A percentile compares a stretch with the other conserved stretches of the same genome.
phyloP scores from a whole-genome alignment of 345 rosid species.

The Heritiera fomes region DNA sequence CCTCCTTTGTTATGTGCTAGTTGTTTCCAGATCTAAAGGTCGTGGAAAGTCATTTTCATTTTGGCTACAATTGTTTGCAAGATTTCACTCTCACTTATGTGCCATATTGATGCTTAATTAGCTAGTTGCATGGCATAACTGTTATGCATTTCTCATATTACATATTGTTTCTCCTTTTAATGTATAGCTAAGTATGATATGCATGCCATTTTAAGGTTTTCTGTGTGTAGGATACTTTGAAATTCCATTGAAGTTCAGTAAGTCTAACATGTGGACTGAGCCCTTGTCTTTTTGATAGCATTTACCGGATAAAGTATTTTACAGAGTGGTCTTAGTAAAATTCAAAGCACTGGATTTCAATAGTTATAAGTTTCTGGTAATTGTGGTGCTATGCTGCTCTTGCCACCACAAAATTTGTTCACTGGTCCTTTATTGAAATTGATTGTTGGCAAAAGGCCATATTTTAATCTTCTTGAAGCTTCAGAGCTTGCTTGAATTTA shows the following conservation, averaged over 20 bases:
- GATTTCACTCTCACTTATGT: too few relatives aligned
- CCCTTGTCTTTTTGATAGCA: not conserved
- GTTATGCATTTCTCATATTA: too few relatives aligned
- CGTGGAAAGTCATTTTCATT: too few relatives aligned
- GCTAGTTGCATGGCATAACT: too few relatives aligned
- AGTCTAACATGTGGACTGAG: not conserved
- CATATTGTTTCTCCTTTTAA: too few relatives aligned
- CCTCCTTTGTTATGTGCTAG: too few relatives aligned
- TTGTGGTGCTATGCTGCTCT: not conserved
- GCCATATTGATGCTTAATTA: too few relatives aligned
- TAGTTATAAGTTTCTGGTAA: not conserved
- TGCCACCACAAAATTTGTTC: not conserved
- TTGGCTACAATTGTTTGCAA: too few relatives aligned
- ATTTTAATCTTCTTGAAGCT: not conserved
- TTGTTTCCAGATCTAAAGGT: too few relatives aligned
- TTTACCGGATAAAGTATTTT: not conserved
- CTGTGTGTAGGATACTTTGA: not conserved
- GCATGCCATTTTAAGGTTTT: too few relatives aligned
- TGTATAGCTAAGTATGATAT: too few relatives aligned
- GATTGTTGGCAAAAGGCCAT: not conserved
- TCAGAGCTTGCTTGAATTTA: not conserved
- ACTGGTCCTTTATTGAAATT: not conserved
- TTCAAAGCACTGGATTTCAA: not conserved
- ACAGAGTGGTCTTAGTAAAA: not conserved
- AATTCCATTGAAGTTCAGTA: not conserved